Evolutionary conservation across 1,284 basidiomycete genomes (phyloP).

Genomic region (Ganoderma multipileum): DNA sequence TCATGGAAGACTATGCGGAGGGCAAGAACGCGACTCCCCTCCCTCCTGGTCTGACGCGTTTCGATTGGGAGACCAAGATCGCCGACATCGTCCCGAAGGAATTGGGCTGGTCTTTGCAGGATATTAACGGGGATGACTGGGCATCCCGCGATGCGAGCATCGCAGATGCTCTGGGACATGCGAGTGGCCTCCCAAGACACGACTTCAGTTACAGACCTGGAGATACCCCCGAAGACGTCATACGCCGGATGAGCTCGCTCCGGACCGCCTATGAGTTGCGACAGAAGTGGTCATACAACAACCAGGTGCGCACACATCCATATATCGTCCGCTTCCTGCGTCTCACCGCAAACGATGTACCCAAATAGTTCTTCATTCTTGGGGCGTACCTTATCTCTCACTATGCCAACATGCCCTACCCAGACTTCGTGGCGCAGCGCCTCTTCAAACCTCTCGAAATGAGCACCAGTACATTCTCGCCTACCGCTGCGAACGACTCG

Average conservation of each 20-base stretch:
- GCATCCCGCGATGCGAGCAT: constrained; percentile 45
- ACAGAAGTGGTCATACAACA: constrained; percentile 49
- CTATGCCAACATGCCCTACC: constrained; percentile 44
- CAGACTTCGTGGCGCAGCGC: constrained; percentile 35
- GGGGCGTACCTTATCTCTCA: constrained; percentile 43
- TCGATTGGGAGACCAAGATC: constrained; percentile 45
- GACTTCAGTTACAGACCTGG: constrained; percentile 3
- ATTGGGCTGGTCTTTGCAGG: constrained; percentile 1
- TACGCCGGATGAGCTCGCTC: constrained; percentile 42
- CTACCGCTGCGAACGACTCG: constrained; percentile 38
- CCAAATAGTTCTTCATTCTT: constrained; percentile 22
- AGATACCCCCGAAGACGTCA: constrained; percentile 26
- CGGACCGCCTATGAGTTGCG: constrained; percentile 47
- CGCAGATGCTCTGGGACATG: constrained; percentile 39
- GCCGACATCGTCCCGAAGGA: constrained; percentile 45
- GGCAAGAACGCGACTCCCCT: constrained; percentile 31
- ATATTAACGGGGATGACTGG: constrained; percentile 45
- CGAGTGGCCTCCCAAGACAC: constrained; percentile 27
- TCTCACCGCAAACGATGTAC: neutral
- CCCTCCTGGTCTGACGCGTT: constrained; percentile 17
- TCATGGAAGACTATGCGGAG: constrained; percentile 33
- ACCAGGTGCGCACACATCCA: constrained; percentile 38
- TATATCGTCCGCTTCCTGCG: neutral
- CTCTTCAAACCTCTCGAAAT: constrained; percentile 43
- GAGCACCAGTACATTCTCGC: constrained; percentile 43